Evolutionary conservation across 2,329 filamentous ascomycete genomes (phyloP).

Genomic region (Lecanosticta acicola): DNA sequence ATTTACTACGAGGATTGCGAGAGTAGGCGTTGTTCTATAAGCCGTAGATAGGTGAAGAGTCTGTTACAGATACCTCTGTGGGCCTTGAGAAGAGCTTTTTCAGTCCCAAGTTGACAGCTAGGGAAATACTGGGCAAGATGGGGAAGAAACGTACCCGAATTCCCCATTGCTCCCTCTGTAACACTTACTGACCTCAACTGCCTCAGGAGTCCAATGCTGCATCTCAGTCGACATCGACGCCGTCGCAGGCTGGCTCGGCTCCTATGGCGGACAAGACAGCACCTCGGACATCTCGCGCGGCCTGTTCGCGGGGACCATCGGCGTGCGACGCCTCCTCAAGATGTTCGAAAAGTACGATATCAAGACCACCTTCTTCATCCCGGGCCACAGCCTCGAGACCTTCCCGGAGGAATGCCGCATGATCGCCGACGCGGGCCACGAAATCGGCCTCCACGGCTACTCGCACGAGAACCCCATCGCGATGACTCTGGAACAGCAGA

Average conservation of each 20-base stretch:
- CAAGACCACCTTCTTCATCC: constrained; percentile 63
- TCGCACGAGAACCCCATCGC: constrained; percentile 66
- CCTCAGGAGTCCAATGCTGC: constrained; percentile 29
- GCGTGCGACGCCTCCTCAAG: constrained; percentile 61
- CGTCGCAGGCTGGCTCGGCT: constrained; percentile 70
- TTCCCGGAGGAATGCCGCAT: constrained; percentile 61
- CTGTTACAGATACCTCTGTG: too few relatives aligned
- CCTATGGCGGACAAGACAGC: constrained; percentile 67
- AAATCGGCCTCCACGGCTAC: constrained; percentile 66
- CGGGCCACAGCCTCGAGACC: constrained; percentile 58
- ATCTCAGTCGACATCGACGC: constrained; percentile 63
- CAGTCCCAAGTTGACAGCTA: background rate
- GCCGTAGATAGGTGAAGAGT: too few relatives aligned
- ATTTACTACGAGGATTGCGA: too few relatives aligned
- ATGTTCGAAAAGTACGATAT: constrained; percentile 68
- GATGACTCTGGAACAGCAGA: constrained; percentile 70
- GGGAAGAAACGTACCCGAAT: constrained; percentile 9
- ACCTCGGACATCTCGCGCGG: constrained; percentile 63
- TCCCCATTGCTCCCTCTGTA: background rate
- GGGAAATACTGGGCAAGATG: constrained; percentile 1
- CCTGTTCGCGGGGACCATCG: constrained; percentile 63
- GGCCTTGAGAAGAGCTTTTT: too few relatives aligned
- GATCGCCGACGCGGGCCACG: constrained; percentile 59
- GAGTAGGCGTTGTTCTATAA: too few relatives aligned
- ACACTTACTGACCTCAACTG: constrained; percentile 4